Base-by-base conservation (phyloP, 2,329 filamentous ascomycete genomes). In the Pseudopithomyces maydicus region DNA sequence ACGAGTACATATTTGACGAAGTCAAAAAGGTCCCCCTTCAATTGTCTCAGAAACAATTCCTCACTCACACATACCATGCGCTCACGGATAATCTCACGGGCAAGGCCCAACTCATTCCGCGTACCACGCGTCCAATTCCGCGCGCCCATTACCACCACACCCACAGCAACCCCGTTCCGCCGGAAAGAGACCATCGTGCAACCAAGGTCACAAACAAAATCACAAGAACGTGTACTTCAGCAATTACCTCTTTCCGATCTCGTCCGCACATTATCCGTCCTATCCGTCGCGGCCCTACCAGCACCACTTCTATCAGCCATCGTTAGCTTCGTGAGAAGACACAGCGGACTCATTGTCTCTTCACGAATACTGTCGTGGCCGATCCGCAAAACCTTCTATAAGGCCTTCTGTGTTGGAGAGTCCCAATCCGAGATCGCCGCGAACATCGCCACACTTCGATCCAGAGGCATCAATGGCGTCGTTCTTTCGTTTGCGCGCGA, bases 381-480 rank as follows among this genome's bases (percentile, higher is more conserved):
- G 11, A 52, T 52, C n/a, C 38, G 39, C 22, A 23, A 23, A 11
- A 52, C 49, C 20, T 52, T 52, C 38, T 52, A 52, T 38, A 43
- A 52, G 41, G 49, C 39, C 6, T 52, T 52, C 38, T 52, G 49
- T 12, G 49, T 52, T 10, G 49, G 49, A 7, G 49, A 52, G 49
- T n/a, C 23, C 38, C 45, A 33, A 20, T 52, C 50, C 41, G 50
- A 52, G 41, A 52, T 52, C 26, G 39, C 50, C 23, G 50, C 23
- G 32, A 52, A 52, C 39, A 52, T 52, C 39, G 50, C 50, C 26
- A 52, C 41, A 20, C 39, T 52, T 19, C 29, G 41, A 3, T 45
- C 50, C 19, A 36, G 50, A 17, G 50, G 50, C 32, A 52, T 52
- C 50, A 52, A n/a, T 14, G 50, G 50, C 50, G 50, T 52, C 5